Base-by-base conservation (phyloP, 2,329 filamentous ascomycete genomes). In the Penicillium nordicum region DNA sequence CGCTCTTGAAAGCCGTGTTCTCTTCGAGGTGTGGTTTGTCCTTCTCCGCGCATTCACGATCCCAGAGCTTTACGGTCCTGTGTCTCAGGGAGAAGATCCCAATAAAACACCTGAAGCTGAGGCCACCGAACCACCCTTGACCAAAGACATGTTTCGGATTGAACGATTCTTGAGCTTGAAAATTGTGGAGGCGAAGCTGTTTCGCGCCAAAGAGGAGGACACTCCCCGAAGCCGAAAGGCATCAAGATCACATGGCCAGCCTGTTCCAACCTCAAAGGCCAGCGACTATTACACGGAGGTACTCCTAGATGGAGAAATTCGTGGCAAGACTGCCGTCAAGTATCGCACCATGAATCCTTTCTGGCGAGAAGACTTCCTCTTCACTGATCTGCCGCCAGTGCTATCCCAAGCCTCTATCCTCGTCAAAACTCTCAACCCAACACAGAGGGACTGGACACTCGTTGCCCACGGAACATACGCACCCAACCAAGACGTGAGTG, bases 21-120 rank as follows among this genome's bases (percentile, higher is more conserved):
- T 96, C n/a, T 96, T 95, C 67, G 94, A 99, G 71, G 94, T 97
- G 12, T 99, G 94, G 94, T 93, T 96, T 67, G 92, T 96, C 7
- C 79, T 99, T 10, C 74, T 99, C 30, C 85, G 93, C 60, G 92
- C 93, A 0, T 97, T 97, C 72, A 91, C 93, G 0, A 87, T 96
- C 44, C 93, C 94, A 0, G 92, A 97, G 66, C 81, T 97, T 12
- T 97, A 96, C 69, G 90, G 87, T 2, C 82, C 83, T n/a, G 81
- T 83, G 55, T 63, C 62, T 16, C 70, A 85, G 16, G 79, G 84
- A 40, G 70, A 85, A 12, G 80, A 85, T 45, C 65, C 78, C 10
- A 68, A 77, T 12, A 67, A 67, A 32, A 59, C 66, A 21, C 65
- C 70, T n/a, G 63, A 62, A 45, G 57, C 69, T 11, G 57, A 64